Base-by-base conservation (phyloP, 176 grass and related monocot genomes). In the Hsuehochloa calcarea region DNA sequence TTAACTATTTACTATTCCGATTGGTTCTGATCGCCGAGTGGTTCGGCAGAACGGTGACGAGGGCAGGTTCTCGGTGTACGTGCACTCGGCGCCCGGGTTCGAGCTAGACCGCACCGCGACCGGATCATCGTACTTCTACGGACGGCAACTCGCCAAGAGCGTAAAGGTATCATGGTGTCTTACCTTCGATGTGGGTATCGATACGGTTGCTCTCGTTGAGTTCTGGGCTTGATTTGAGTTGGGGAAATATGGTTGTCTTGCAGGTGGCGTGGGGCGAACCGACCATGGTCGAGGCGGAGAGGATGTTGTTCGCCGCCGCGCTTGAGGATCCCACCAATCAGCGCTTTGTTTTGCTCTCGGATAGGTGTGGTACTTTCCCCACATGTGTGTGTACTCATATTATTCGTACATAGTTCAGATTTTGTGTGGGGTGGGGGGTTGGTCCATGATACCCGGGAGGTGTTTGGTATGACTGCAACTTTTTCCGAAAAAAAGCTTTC, bases 281-380 rank as follows among this genome's bases (percentile, higher is more conserved):
- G 5, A 99, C 91, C 51, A 99, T 99, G 96, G 88, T 99, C 35
- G 84, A 96, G 92, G 96, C 96, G 1, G 96, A 99, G 69, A 88
- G 88, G 77, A 61, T 90, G 79, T 49, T 99, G 72, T 86, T 99
- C 25, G 89, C 86, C 16, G 72, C 91, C 1, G 96, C 96, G 16
- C 93, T 99, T 19, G 81, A 89, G 79, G 93, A 99, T 83, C 90
- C 93, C 8, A 65, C 84, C 10, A 99, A 96, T 84, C 93, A 92
- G 65, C 91, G 88, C 17, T 99, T 96, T 82, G 90, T 89, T 85
- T 76, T 99, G 69, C 89, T 99, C 74, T 99, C 96, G 26, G 96
- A 99, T 88, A 85, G 96, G 96, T 99, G 71, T 22, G 54, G 20
- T 81, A 1, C 35, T 58, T 59, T 77, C 68, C 45, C 44, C 72